Percentiles rank a stretch among this genome's conserved stretches.
Conservation (phyloP, 345 rosid species). For the Euclidium syriacum region DNA sequence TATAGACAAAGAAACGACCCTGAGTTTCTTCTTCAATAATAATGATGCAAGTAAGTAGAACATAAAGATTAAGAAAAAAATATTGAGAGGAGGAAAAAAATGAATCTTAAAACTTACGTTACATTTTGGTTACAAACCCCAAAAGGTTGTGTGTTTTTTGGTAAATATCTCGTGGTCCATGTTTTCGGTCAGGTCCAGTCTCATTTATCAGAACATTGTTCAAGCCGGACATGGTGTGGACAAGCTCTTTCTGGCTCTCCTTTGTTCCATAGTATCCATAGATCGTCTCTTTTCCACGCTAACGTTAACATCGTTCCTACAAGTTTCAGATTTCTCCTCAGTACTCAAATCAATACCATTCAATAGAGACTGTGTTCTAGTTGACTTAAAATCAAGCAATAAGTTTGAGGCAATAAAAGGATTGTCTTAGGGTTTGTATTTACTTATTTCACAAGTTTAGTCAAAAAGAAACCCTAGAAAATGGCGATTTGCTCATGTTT, state of each 20-base stretch:
- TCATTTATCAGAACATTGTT: constrained; percentile 22
- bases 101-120: constrained; percentile 20
- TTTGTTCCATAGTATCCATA: constrained; percentile 63
- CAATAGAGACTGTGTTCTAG: no score
- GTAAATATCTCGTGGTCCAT: background rate
- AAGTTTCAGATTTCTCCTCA: constrained; percentile 9
- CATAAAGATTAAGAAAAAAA: background rate
- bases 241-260: constrained; percentile 86
- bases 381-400: no score
- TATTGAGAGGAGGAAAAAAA: background rate
- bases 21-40: constrained; percentile 5
- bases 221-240: constrained; percentile 48
- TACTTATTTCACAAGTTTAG: no score
- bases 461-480: no score
- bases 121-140: constrained; percentile 26
- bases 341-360: background rate
- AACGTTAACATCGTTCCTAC: constrained; percentile 70
- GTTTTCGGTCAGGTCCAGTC: constrained; percentile 6
- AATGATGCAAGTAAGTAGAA: constrained; percentile 6
- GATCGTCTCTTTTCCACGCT: constrained; percentile 71
- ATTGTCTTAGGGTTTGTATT: no score
- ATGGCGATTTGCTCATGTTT: no score
- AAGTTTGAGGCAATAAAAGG: no score
- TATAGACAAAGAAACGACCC: constrained; percentile 18
- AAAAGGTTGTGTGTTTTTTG: background rate